These are phyloP conservation scores for Wickerhamomyces canadensis DNA, from an alignment of 805 yeast species.

Conservation along the genomic window DNA sequence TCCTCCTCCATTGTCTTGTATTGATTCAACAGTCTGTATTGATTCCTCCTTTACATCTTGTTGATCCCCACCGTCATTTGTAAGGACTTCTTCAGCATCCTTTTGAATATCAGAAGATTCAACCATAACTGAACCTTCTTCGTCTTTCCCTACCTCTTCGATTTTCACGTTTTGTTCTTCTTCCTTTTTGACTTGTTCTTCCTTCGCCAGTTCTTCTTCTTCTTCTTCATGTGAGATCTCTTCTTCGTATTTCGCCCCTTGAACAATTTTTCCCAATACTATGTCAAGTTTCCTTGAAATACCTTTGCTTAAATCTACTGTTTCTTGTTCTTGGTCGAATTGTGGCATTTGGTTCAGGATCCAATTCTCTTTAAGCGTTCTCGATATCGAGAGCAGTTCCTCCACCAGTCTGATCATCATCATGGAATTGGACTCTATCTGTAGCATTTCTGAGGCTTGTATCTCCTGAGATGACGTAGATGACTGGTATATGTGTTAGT, in stretches of 20 bases:
- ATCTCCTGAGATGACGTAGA: constrained; percentile 29
- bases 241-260: constrained; percentile 6
- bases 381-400: constrained; percentile 43
- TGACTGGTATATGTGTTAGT: constrained; percentile 4
- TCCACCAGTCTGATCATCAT: constrained; percentile 46
- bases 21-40: neutral
- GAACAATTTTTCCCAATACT: constrained; percentile 5
- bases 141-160: neutral
- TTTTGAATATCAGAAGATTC: no score
- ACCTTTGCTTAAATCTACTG: constrained; percentile 6
- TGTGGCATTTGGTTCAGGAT: constrained; percentile 47
- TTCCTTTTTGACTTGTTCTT: constrained; percentile 1
- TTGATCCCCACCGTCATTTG: neutral
- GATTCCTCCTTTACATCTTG: neutral
- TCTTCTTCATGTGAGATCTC: constrained; percentile 8
- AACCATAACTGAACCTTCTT: constrained; percentile 1
- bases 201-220: constrained; percentile 6
- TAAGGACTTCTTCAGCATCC: neutral
- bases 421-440: constrained; percentile 49
- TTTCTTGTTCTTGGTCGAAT: constrained; percentile 5
- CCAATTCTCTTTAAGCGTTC: constrained; percentile 51
- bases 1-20: neutral
- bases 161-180: neutral
- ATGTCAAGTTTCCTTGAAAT: constrained; percentile 4
- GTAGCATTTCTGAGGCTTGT: constrained; percentile 45